Evolutionary conservation across 805 yeast species (phyloP).

Genomic region (Metschnikowia cubensis): DNA sequence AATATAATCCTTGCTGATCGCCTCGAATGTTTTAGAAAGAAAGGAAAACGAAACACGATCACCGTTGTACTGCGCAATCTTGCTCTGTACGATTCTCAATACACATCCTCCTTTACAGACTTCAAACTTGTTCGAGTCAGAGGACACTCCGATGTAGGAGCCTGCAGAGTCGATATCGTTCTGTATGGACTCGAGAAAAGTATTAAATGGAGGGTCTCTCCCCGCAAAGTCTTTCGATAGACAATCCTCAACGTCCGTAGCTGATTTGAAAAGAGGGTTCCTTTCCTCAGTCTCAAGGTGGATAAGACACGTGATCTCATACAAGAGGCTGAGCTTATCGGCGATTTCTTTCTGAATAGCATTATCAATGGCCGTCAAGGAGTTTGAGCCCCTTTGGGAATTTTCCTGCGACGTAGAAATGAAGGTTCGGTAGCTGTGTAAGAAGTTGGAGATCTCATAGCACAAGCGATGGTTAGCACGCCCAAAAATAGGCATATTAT

Average conservation of each 20-base stretch:
- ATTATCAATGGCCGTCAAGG: conserved; percentile 54
- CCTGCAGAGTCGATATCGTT: conserved; percentile 43
- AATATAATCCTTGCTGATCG: conserved; percentile 61
- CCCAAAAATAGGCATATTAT: conserved; percentile 57
- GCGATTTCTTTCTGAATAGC: conserved; percentile 25
- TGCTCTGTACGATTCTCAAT: conserved; percentile 55
- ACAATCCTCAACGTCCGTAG: conserved; percentile 15
- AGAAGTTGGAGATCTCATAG: conserved; percentile 41
- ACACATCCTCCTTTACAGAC: conserved; percentile 77
- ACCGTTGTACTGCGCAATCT: conserved; percentile 59
- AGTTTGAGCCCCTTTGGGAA: conserved; percentile 48
- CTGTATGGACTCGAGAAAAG: conserved; percentile 35
- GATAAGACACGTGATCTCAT: conserved; percentile 53
- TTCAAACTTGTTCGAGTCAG: conserved; percentile 48
- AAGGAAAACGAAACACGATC: conserved; percentile 55
- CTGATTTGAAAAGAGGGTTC: conserved; percentile 16
- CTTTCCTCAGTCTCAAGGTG: conserved; percentile 43
- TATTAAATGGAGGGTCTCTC: conserved; percentile 24
- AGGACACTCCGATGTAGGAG: conserved; percentile 41
- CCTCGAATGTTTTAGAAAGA: conserved; percentile 48
- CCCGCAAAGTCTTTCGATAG: conserved; percentile 8
- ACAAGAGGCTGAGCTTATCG: conserved; percentile 47
- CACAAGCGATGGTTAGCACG: conserved; percentile 72
- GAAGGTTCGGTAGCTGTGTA: conserved; percentile 24
- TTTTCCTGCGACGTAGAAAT: conserved; percentile 50